Evolutionary conservation across 139 green algal genomes (phyloP).

Genomic region (Limnomonas spitsbergensis): DNA sequence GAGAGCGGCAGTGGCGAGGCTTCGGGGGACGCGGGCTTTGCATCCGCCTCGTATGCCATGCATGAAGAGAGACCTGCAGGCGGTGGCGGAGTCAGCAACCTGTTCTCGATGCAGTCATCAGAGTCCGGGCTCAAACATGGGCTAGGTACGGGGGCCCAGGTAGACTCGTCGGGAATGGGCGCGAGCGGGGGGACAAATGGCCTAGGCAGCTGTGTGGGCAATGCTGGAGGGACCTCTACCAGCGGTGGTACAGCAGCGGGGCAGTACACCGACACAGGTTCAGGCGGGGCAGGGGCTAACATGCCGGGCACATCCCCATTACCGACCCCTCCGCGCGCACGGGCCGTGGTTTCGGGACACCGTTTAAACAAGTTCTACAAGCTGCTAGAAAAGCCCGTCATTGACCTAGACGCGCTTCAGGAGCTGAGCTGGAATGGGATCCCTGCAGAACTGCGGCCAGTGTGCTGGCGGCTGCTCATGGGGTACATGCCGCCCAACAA

Average conservation of each 20-base stretch:
- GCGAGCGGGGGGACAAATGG: neutral
- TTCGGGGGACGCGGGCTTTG: no score
- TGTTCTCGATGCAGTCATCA: neutral
- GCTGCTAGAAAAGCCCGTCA: conserved; percentile 42
- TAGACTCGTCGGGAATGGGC: neutral
- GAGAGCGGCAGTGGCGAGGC: neutral
- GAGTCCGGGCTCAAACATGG: neutral
- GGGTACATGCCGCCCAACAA: conserved; percentile 87
- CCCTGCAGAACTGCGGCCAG: conserved; percentile 69
- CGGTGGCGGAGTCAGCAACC: neutral
- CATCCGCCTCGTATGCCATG: no score
- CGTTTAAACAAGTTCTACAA: conserved; percentile 68
- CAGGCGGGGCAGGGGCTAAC: neutral
- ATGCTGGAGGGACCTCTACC: neutral
- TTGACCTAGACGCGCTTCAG: conserved; percentile 75
- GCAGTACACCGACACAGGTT: neutral
- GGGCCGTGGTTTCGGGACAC: conserved; percentile 36
- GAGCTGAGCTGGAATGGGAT: conserved; percentile 90
- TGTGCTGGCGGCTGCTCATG: conserved; percentile 89
- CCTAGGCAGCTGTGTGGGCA: no score
- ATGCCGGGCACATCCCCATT: neutral
- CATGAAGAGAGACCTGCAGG: no score
- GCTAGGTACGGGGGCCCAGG: neutral
- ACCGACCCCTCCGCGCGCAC: neutral
- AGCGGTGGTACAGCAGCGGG: neutral